These are phyloP conservation scores for Cynara cardunculus DNA, from an alignment of 129 eudicot species.

Conservation along the genomic window DNA sequence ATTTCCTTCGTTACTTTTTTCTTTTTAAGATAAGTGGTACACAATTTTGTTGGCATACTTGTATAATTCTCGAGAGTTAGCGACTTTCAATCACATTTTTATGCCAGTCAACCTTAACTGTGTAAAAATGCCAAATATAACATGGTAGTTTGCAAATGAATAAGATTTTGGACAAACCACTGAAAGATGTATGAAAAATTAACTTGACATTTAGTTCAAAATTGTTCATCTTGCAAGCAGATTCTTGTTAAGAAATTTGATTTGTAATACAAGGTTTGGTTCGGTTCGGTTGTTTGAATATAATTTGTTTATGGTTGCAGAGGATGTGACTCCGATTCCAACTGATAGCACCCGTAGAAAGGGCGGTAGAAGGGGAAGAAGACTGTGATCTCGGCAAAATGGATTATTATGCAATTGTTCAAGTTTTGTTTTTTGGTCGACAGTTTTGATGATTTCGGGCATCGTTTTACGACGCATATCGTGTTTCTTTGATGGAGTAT, in stretches of 20 bases:
- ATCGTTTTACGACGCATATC: background rate
- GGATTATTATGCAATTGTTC: background rate
- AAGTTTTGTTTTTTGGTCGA: background rate
- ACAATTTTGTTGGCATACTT: background rate
- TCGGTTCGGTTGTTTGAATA: background rate
- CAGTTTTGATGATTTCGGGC: background rate
- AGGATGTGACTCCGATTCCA: conserved; percentile 37
- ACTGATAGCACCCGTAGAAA: conserved; percentile 35
- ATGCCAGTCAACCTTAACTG: background rate
- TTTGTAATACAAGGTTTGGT: background rate
- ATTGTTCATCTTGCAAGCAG: background rate
- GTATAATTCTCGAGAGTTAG: background rate
- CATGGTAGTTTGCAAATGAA: background rate
- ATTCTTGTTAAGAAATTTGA: background rate
- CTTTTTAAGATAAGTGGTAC: background rate
- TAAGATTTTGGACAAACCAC: background rate
- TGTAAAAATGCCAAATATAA: background rate
- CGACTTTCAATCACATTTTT: background rate
- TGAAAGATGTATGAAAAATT: background rate
- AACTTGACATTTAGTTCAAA: background rate
- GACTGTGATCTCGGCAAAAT: conserved; percentile 14
- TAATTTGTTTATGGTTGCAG: background rate
- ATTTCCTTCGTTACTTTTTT: background rate
- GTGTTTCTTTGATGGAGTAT: background rate
- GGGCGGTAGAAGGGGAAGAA: conserved; percentile 36